Conservation (phyloP, 352 stramenopile genomes). For the Pythium coloratum region DNA sequence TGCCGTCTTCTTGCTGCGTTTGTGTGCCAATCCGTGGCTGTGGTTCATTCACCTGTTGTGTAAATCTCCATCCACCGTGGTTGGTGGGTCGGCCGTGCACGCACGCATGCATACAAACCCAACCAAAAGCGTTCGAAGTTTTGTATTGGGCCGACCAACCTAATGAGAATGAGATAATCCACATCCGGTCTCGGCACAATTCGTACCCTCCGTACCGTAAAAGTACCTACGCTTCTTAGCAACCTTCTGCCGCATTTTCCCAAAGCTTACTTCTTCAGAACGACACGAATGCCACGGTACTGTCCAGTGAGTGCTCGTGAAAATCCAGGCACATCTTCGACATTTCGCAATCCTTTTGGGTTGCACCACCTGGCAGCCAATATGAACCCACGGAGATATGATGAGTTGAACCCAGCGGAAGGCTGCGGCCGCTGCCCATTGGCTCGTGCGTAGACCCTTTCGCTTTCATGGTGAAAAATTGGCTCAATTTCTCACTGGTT, state of each 20-base stretch:
- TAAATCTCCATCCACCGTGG: background rate
- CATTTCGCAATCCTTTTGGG: background rate
- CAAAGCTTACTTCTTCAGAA: background rate
- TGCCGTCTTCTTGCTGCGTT: no score
- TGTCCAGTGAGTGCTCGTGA: background rate
- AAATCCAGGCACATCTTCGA: conserved; percentile 4
- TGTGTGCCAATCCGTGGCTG: background rate
- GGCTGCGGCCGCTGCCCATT: background rate
- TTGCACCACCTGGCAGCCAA: background rate
- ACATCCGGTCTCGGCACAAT: background rate
- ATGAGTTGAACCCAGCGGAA: conserved; percentile 4
- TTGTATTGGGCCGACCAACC: background rate
- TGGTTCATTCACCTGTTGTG: background rate
- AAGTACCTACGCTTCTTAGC: background rate
- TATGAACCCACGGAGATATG: background rate
- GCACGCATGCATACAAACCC: background rate
- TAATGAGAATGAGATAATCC: background rate
- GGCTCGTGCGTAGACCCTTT: conserved; percentile 3
- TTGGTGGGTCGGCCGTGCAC: background rate
- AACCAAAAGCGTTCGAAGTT: background rate
- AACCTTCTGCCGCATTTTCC: background rate
- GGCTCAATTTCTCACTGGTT: conserved; percentile 2
- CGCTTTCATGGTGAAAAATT: background rate
- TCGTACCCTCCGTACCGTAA: background rate
- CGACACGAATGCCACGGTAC: background rate